phyloP scores from a whole-genome alignment of 176 grass and related monocot genomes.

The Microstegium vimineum region DNA sequence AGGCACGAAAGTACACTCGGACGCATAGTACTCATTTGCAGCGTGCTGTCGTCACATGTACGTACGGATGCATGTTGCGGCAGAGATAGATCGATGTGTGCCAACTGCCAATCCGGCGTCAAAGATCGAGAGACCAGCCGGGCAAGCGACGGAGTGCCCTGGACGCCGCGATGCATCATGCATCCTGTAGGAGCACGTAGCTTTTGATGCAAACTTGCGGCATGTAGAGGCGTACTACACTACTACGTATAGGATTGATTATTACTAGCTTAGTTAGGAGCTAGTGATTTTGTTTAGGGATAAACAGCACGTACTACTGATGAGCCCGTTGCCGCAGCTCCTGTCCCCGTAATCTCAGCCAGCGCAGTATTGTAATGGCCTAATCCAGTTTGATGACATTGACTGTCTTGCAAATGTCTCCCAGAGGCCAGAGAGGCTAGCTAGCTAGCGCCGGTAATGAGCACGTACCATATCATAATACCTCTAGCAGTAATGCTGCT shows the following conservation, averaged over 20 bases:
- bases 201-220: constrained; percentile 26
- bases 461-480: neutral
- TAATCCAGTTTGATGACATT: constrained; percentile 8
- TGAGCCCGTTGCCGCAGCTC: constrained; percentile 11
- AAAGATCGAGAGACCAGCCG: neutral
- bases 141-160: neutral
- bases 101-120: too few species aligned
- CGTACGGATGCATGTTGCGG: neutral
- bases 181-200: neutral
- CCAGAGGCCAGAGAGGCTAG: neutral
- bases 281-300: neutral
- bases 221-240: too few species aligned
- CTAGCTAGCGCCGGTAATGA: neutral
- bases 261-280: neutral
- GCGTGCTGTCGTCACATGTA: neutral
- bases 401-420: neutral
- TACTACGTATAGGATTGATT: neutral
- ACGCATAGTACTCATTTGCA: neutral
- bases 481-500: neutral
- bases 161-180: constrained; percentile 1
- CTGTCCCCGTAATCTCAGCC: constrained; percentile 18
- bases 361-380: neutral
- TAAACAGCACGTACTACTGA: neutral
- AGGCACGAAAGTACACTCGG: neutral
- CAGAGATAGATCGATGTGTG: neutral